A percentile compares a stretch with the other conserved stretches of the same genome.
Conservation (phyloP, 2,329 filamentous ascomycete species). For the Blastomyces parvus region DNA sequence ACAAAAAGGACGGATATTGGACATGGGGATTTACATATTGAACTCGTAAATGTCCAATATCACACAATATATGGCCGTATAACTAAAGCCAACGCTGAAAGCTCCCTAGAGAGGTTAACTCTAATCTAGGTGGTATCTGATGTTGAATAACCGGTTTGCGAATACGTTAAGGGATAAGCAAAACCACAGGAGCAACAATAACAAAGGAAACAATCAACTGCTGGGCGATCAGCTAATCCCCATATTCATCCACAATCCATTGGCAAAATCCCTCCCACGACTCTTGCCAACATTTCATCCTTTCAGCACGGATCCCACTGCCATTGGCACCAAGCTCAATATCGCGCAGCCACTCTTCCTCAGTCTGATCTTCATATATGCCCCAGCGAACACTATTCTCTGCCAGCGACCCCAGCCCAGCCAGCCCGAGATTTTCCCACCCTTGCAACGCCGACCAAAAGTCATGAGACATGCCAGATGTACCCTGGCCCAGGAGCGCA, state of each 20-base stretch:
- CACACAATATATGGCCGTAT: background rate
- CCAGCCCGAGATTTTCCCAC: slow-evolving; percentile 82
- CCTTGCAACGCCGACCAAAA: slow-evolving; percentile 91
- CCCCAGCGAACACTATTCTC: slow-evolving; percentile 92
- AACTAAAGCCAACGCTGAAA: background rate
- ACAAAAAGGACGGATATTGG: background rate
- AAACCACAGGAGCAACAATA: background rate
- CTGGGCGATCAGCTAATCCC: slow-evolving; percentile 10
- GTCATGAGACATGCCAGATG: slow-evolving; percentile 76
- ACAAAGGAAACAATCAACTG: background rate
- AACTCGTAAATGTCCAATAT: background rate
- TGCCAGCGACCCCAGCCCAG: slow-evolving; percentile 73
- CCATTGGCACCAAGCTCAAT: slow-evolving; percentile 67
- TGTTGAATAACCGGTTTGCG: background rate
- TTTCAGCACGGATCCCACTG: slow-evolving; percentile 57
- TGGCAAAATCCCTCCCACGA: slow-evolving; percentile 86
- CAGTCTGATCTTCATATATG: slow-evolving; percentile 68
- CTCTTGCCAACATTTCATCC: slow-evolving; percentile 66
- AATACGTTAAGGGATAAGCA: background rate
- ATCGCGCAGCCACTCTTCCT: slow-evolving; percentile 60
- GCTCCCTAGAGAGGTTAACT: background rate
- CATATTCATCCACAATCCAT: slow-evolving; percentile 77
- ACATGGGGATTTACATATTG: background rate
- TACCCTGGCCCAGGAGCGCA: slow-evolving; percentile 74
- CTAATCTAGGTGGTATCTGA: background rate